Base-by-base conservation (phyloP, 2,329 filamentous ascomycete species). In the Elsinoe fawcettii region DNA sequence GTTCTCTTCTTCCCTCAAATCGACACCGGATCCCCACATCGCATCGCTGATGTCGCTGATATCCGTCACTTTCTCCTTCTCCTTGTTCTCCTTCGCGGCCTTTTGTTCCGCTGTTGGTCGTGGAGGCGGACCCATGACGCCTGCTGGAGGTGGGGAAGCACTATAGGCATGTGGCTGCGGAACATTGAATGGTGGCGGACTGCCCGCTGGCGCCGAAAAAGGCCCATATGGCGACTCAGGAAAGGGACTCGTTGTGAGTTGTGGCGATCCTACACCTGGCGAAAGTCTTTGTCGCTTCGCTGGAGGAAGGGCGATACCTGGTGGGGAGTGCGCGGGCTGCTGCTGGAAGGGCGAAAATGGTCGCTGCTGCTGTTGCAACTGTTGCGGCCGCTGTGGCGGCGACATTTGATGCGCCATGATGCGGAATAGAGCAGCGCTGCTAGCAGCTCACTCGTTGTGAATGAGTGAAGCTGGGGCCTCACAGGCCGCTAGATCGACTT, bases 1-100 rank as follows among this genome's bases (percentile, higher is more conserved):
- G 64, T 90, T 88, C 66, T 95, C 89, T 70, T 96, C 91, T 62
- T 90, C 90, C 59, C 86, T 84, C 47, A 96, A 73, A 74, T 96
- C 88, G 61, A 96, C 90, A 51, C 90, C 90, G 14, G 90, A 92
- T 16, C 87, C 88, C 16, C 86, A 85, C 56, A 96, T 73, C 53
- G 90, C 87, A 73, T 96, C 91, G 62, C 86, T 88, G 46, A 91
- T 80, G 65, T 95, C 89, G 64, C 91, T 89, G 11, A 77, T 71
- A 49, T 76, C 74, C 23, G 80, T 78, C 43, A 83, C 80, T 62
- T 78, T 77, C 58, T 87, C 86, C 58, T 76, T 77, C 51, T 76
- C 74, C 57, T 77, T 68, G 71, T 81, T 71, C 57, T 77, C 79
- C 54, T 56, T 56, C 6, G 54, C 54, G 9, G 54, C 54, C 41